Conservation (phyloP, 2,329 filamentous ascomycete genomes). For the Pyricularia pennisetigena region DNA sequence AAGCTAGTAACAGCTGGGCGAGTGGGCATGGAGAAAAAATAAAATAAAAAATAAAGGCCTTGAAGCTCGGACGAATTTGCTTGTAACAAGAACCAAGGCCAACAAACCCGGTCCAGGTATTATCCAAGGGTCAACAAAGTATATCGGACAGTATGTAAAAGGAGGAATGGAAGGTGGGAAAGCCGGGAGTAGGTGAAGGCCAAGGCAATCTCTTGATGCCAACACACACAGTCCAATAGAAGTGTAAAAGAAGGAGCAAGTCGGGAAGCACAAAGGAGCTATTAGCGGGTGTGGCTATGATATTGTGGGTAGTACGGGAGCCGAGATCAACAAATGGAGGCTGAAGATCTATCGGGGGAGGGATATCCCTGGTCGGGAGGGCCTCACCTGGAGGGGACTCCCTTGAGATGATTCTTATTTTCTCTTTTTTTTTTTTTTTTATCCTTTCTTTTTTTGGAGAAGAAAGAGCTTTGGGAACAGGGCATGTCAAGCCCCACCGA, state of each 20-base stretch:
- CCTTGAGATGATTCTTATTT: neutral
- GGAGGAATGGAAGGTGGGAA: neutral
- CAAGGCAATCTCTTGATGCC: neutral
- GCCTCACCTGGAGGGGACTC: neutral
- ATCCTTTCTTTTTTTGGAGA: neutral
- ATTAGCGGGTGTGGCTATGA: neutral
- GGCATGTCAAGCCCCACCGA: neutral
- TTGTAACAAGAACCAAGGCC: neutral
- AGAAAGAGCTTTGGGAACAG: neutral
- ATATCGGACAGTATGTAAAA: neutral
- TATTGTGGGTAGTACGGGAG: neutral
- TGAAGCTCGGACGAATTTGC: neutral
- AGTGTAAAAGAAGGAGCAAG: neutral
- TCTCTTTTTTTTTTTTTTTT: neutral
- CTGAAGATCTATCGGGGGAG: neutral
- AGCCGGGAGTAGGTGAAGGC: neutral
- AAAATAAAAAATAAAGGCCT: neutral
- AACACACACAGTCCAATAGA: neutral
- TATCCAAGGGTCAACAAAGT: neutral
- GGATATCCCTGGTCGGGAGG: neutral
- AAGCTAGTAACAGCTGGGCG: neutral
- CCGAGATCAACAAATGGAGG: constrained; percentile 1
- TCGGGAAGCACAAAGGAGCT: neutral
- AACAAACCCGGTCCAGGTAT: neutral
- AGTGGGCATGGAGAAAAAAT: neutral